phyloP scores from a whole-genome alignment of 352 stramenopile genomes.

The Saprolegnia parasitica region DNA sequence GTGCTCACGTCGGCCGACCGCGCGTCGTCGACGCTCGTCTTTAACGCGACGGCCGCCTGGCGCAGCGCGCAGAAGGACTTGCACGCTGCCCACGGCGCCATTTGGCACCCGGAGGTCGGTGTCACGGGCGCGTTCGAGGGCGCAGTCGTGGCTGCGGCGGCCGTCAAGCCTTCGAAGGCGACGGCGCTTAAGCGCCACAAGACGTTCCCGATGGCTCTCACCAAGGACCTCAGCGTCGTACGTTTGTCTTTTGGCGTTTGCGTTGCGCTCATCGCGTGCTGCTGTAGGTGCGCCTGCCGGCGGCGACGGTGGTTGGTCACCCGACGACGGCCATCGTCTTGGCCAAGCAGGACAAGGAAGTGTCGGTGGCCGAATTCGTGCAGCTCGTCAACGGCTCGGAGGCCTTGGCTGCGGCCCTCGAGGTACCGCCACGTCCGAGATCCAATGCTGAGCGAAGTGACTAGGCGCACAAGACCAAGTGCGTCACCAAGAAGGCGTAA shows the following conservation, averaged over 20 bases:
- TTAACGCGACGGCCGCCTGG: conserved; percentile 42
- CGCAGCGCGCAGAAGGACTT: neutral
- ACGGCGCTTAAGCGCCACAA: neutral
- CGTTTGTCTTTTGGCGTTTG: neutral
- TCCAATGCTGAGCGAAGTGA: neutral
- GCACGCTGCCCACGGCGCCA: conserved; percentile 11
- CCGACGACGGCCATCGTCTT: conserved; percentile 3
- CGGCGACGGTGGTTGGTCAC: neutral
- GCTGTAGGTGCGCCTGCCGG: neutral
- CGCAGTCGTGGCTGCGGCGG: neutral
- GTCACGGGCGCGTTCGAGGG: conserved; percentile 21
- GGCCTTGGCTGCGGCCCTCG: conserved; percentile 5
- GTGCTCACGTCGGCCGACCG: neutral
- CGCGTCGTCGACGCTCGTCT: conserved; percentile 45
- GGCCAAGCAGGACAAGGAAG: neutral
- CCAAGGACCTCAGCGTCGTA: neutral
- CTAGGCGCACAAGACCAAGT: conserved; percentile 8
- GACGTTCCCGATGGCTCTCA: neutral
- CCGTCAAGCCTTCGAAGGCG: neutral
- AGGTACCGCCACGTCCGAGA: neutral
- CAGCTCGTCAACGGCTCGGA: conserved; percentile 9
- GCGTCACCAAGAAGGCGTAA: conserved; percentile 18
- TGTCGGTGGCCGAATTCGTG: conserved; percentile 23
- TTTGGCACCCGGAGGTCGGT: conserved; percentile 15
- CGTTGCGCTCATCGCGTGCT: neutral